Evolutionary conservation across 345 rosid species (phyloP).

Genomic region (Eucalyptus curtisii): DNA sequence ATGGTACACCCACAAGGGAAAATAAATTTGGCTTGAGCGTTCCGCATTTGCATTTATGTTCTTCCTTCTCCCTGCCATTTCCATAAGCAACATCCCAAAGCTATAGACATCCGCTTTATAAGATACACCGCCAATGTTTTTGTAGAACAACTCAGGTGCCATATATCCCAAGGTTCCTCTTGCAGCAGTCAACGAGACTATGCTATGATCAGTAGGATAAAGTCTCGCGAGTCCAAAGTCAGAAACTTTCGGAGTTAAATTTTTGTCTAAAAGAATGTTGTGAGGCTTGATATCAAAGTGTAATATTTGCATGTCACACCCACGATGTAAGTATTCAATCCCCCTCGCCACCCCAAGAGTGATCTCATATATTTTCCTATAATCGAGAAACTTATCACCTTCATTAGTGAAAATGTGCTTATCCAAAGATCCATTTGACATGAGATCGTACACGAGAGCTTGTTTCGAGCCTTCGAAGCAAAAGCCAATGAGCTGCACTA

Average conservation of each 20-base stretch:
- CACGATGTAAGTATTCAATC: background rate
- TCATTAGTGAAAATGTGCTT: background rate
- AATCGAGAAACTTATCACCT: accelerated
- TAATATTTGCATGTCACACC: background rate
- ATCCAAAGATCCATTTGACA: background rate
- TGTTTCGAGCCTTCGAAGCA: background rate
- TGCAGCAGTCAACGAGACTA: background rate
- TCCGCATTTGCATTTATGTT: background rate
- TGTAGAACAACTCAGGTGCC: background rate
- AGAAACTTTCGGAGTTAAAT: background rate
- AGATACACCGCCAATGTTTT: background rate
- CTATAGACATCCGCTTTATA: background rate
- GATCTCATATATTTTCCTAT: background rate
- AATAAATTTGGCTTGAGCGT: background rate
- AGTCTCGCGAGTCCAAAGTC: background rate
- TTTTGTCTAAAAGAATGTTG: background rate
- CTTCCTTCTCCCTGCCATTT: background rate
- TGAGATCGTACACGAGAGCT: background rate
- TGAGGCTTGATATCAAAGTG: background rate
- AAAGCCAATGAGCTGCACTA: background rate
- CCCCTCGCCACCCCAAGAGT: background rate
- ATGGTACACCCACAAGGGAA: background rate
- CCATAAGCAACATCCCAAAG: background rate
- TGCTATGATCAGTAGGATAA: background rate
- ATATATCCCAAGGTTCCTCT: background rate